A percentile compares a stretch with the other conserved stretches of the same genome.
Evolutionary conservation across 73 alveolate genomes (phyloP).

Genomic region (Symbiodinium natans): DNA sequence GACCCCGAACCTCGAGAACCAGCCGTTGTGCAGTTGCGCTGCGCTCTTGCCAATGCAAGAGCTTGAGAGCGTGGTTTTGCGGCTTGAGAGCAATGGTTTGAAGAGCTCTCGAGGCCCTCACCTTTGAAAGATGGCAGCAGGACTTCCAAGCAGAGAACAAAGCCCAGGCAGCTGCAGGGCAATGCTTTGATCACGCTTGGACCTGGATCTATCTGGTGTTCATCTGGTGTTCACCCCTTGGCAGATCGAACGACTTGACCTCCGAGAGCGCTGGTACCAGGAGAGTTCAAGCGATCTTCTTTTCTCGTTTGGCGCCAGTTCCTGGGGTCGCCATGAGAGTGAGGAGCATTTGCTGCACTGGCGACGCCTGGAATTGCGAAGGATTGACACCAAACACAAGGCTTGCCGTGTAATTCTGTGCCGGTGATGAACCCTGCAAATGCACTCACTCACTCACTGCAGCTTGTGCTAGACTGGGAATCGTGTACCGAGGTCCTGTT

Average conservation of each 20-base stretch:
- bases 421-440: too few relatives aligned
- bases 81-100: too few relatives aligned
- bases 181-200: not conserved
- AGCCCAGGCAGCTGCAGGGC: not conserved
- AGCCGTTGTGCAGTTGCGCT: too few relatives aligned
- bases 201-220: too few relatives aligned
- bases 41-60: too few relatives aligned
- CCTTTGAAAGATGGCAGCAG: not conserved
- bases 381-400: slow-evolving; percentile 73
- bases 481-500: slow-evolving; percentile 72
- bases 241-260: slow-evolving; percentile 7
- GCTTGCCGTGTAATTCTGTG: slow-evolving; percentile 9
- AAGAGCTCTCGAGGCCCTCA: not conserved
- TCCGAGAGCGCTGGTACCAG: slow-evolving; percentile 78
- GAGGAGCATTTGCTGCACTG: slow-evolving; percentile 81
- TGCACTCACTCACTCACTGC: not conserved
- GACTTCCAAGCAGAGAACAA: not conserved
- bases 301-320: not conserved
- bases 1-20: too few relatives aligned
- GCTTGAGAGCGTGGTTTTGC: too few relatives aligned
- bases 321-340: too few relatives aligned
- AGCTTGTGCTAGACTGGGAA: not conserved
- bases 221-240: not conserved
- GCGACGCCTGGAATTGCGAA: slow-evolving; percentile 66
- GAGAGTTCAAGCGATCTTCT: not conserved